Conservation (phyloP, 2,329 filamentous ascomycete genomes). For the Dothiorella sarmentorum region DNA sequence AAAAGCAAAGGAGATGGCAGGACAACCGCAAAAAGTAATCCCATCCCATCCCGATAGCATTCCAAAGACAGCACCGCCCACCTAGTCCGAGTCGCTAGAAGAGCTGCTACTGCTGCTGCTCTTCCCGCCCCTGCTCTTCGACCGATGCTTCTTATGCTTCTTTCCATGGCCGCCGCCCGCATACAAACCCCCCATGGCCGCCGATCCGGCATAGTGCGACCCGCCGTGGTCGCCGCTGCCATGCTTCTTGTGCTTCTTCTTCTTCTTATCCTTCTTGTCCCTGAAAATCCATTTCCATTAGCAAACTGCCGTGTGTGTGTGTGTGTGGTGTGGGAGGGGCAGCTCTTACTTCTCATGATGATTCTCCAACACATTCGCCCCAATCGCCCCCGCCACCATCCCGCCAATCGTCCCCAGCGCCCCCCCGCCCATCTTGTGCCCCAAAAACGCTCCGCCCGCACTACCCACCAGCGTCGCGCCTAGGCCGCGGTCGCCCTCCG, state of each 20-base stretch:
- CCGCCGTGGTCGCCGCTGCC: slow-evolving; percentile 18
- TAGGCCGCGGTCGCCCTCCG: slow-evolving; percentile 54
- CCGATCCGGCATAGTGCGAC: slow-evolving; percentile 30
- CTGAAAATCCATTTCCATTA: slow-evolving; percentile 21
- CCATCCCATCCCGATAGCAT: background rate
- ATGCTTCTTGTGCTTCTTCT: slow-evolving; percentile 30
- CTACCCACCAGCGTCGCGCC: slow-evolving; percentile 54
- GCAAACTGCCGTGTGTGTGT: no score
- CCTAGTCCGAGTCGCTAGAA: slow-evolving; percentile 37
- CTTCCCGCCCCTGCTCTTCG: slow-evolving; percentile 31
- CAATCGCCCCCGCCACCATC: slow-evolving; percentile 53
- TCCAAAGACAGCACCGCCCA: background rate
- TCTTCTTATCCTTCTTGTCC: slow-evolving; percentile 39
- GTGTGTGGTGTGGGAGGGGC: no score
- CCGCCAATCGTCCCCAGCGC: slow-evolving; percentile 51
- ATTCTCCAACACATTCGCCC: slow-evolving; percentile 52
- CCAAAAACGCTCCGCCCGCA: slow-evolving; percentile 53
- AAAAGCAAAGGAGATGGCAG: background rate
- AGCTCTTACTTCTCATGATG: slow-evolving; percentile 41
- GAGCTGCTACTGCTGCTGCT: slow-evolving; percentile 30
- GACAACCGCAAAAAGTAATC: background rate
- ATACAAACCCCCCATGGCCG: slow-evolving; percentile 34
- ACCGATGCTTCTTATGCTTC: slow-evolving; percentile 28
- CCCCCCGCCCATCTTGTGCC: slow-evolving; percentile 54
- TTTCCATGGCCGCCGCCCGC: slow-evolving; percentile 25